Conservation (phyloP, 345 rosid genomes). For the Turritis glabra region DNA sequence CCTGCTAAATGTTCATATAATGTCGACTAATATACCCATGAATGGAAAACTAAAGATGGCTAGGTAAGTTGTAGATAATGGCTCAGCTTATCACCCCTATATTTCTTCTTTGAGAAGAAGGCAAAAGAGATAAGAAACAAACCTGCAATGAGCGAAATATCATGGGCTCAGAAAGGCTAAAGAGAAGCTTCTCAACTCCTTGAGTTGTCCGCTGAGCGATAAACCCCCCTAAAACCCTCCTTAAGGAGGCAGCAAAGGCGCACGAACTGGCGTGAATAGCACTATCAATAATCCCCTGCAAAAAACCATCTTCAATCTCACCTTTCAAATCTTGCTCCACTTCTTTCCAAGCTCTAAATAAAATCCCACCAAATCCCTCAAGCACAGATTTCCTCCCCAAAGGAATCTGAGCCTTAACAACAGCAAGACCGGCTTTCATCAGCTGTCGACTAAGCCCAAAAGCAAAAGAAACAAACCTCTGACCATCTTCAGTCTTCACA, state of each 20-base stretch:
- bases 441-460: slow-evolving; percentile 78
- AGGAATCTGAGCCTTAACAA: slow-evolving; percentile 83
- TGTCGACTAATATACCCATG: neutral
- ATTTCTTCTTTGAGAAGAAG: neutral
- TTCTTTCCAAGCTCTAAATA: slow-evolving; percentile 84
- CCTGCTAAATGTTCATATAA: neutral
- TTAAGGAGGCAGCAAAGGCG: slow-evolving; percentile 62
- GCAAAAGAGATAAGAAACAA: neutral
- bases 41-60: too few species aligned
- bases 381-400: slow-evolving; percentile 81
- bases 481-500: slow-evolving; percentile 83
- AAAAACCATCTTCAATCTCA: slow-evolving; percentile 75
- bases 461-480: slow-evolving; percentile 65
- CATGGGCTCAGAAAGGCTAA: slow-evolving; percentile 80
- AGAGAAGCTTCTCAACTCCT: slow-evolving; percentile 86
- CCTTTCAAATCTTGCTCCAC: slow-evolving; percentile 52
- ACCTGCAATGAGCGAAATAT: slow-evolving; percentile 92
- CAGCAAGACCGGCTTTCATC: slow-evolving; percentile 73
- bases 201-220: slow-evolving; percentile 64
- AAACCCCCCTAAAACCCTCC: slow-evolving; percentile 83
- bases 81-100: neutral
- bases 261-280: slow-evolving; percentile 62
- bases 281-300: slow-evolving; percentile 72
- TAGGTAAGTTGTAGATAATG: neutral
- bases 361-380: slow-evolving; percentile 84